phyloP scores from a whole-genome alignment of 139 green algal species.

The Pleodorina starrii region DNA sequence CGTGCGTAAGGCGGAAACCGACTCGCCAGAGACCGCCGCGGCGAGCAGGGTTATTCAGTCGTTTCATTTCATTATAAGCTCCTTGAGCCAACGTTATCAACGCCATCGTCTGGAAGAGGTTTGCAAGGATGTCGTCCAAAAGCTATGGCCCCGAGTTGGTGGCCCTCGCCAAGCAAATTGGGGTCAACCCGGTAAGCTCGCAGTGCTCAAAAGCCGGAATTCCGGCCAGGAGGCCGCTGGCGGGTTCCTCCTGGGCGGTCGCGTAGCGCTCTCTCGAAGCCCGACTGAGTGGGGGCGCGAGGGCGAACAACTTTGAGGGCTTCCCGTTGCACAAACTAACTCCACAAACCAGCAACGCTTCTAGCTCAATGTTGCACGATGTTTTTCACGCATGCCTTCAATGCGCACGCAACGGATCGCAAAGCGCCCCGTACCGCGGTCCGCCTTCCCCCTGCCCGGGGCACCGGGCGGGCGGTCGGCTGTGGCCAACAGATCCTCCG shows the following conservation, averaged over 20 bases:
- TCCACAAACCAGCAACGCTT: too few relatives aligned
- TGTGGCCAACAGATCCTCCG: too few relatives aligned
- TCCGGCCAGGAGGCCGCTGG: neutral
- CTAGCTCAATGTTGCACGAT: too few relatives aligned
- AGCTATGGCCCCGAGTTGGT: slow-evolving; percentile 17
- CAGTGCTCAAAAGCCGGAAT: neutral
- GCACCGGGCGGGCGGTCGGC: too few relatives aligned
- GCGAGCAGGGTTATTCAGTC: neutral
- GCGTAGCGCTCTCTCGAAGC: neutral
- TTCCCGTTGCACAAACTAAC: too few relatives aligned
- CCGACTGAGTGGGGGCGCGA: neutral
- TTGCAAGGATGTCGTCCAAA: neutral
- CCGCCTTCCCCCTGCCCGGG: too few relatives aligned
- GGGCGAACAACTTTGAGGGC: neutral
- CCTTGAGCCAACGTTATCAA: neutral
- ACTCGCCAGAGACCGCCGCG: neutral
- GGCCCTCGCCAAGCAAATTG: slow-evolving; percentile 18
- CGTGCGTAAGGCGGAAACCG: neutral
- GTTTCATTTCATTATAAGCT: neutral
- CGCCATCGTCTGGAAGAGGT: neutral
- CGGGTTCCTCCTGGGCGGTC: neutral
- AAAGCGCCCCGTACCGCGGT: too few relatives aligned
- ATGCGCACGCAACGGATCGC: too few relatives aligned
- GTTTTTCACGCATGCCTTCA: too few relatives aligned
- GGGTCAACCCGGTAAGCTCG: slow-evolving; percentile 35